Base-by-base conservation (phyloP, 495 filamentous ascomycete species). In the Tuber magnatum region DNA sequence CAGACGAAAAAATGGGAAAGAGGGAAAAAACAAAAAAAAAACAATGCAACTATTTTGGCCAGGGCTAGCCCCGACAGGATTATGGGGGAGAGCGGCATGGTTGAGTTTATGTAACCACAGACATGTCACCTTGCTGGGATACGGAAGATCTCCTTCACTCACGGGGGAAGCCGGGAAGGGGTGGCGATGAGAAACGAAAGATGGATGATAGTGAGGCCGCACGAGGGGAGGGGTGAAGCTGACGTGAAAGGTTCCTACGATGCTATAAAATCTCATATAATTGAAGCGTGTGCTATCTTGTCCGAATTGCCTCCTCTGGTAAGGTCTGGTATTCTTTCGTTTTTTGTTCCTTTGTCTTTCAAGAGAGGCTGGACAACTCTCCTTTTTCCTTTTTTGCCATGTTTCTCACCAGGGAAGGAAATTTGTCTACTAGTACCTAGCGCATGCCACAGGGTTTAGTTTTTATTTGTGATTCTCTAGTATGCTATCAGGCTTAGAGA, bases 71-170 rank as follows among this genome's bases (percentile, higher is more conserved):
- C 28, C 73, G 76, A 61, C 69, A 48, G 75, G 51, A 76, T 77
- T 43, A 75, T 78, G 72, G 77, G 76, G 77, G 74, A 78, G 75
- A 74, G 77, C 65, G 69, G 72, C 77, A 79, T 79, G 77, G 77
- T 75, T 79, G 40, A 75, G 72, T 79, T 75, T 75, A 78, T 79
- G 77, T 76, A 76, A 78, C 77, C 75, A 70, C 76, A 79, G 77
- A 79, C 77, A 76, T 79, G 77, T 79, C 76, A 79, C 72, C 76
- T 77, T 74, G 42, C 77, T 79, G 48, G 77, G 77, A 79, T 75
- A 72, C 74, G 75, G 77, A 75, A 78, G 77, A 79, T 79, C 77
- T 74, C 72, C 77, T 28, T 65, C 56, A 65, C 28, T 79, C 72
- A 79, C 77, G 56, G 70, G 75, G 77, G 76, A 69, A 46, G 39